Evolutionary conservation across 2,329 filamentous ascomycete species (phyloP).

Genomic region (Coniochaeta pulveracea): DNA sequence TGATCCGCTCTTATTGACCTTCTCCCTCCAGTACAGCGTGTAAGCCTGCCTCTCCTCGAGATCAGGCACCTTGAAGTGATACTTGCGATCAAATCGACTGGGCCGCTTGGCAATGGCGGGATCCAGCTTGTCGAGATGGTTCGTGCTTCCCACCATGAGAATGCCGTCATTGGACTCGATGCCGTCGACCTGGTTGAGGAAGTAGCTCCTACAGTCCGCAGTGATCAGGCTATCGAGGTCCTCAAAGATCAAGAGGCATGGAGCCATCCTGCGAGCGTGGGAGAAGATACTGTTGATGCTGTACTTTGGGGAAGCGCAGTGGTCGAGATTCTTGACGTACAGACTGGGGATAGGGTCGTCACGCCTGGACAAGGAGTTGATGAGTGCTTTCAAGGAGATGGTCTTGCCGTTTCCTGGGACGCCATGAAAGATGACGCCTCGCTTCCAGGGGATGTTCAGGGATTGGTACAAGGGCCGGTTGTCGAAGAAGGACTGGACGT

Average conservation of each 20-base stretch:
- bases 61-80: slow-evolving; percentile 35
- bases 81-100: slow-evolving; percentile 43
- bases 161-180: slow-evolving; percentile 47
- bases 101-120: slow-evolving; percentile 42
- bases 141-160: slow-evolving; percentile 41
- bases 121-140: slow-evolving; percentile 40
- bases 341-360: slow-evolving; percentile 34
- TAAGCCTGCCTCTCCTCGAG: slow-evolving; percentile 33
- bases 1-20: slow-evolving; percentile 10
- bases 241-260: slow-evolving; percentile 48
- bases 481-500: slow-evolving; percentile 44
- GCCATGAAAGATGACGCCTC: slow-evolving; percentile 44
- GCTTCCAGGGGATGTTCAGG: slow-evolving; percentile 48
- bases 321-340: slow-evolving; percentile 37
- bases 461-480: slow-evolving; percentile 35
- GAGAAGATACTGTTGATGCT: slow-evolving; percentile 30
- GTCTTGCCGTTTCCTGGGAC: slow-evolving; percentile 47
- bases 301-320: slow-evolving; percentile 32
- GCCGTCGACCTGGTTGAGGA: slow-evolving; percentile 50
- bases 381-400: slow-evolving; percentile 46
- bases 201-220: slow-evolving; percentile 38
- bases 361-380: slow-evolving; percentile 38
- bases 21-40: slow-evolving; percentile 35
- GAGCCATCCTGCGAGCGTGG: slow-evolving; percentile 37
- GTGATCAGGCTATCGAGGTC: slow-evolving; percentile 45